Base-by-base conservation (phyloP, 2,329 filamentous ascomycete genomes). In the Pseudopyricularia javanii region DNA sequence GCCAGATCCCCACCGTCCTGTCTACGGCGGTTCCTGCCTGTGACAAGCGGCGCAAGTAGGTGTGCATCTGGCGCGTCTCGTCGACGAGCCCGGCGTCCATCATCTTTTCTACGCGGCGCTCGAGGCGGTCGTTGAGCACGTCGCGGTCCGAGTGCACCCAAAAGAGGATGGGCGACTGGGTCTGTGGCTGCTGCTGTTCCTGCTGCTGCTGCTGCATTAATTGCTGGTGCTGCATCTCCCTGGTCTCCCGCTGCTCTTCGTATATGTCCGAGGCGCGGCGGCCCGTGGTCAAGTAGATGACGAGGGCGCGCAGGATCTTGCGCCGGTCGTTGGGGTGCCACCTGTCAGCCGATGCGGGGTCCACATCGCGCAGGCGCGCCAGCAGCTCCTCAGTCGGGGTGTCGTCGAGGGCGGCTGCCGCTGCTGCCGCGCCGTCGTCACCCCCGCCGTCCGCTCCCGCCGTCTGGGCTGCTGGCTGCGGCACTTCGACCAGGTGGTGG, bases 261-360 rank as follows among this genome's bases (percentile, higher is more conserved):
- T 98, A 98, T 1, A 95, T 79, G 22, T 95, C 85, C 0, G 90
- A 95, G 1, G 91, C 91, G 17, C 75, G 83, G 57, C 76, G 83
- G 1, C 91, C 91, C 1, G 88, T 95, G 47, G 83, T 82, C 7
- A 96, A 75, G 62, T 82, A 97, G 51, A 98, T 96, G 62, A 96
- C 87, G 3, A 98, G 74, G 1, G 91, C 95, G 6, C 91, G 82
- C 56, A 81, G 80, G 54, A 98, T 96, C 68, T 95, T 97, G 55
- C 93, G 82, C 47, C 82, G 75, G 63, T 98, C 93, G 47, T 91
- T 93, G 1, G 91, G 93, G 67, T 98, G 94, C 93, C 93, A 98
- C 54, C 85, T 77, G 47, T 83, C 78, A 0, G 91, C 94, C 86
- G 96, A 96, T 20, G 80, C 73, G 0, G 93, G 91, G 64, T 98